Conservation (phyloP, 2,329 filamentous ascomycete genomes). For the Aspergillus japonicus region DNA sequence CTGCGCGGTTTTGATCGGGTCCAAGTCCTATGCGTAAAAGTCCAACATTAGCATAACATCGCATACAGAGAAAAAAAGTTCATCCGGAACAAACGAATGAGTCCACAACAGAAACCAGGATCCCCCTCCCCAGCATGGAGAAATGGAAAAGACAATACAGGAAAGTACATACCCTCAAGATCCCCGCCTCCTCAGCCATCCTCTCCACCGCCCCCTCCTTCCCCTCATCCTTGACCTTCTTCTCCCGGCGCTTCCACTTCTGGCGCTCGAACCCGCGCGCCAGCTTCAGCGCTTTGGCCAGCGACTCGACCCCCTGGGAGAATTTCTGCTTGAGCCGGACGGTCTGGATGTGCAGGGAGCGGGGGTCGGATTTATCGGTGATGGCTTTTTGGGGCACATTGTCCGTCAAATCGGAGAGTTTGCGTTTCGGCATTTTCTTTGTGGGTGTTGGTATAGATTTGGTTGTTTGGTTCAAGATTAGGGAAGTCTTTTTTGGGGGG, state of each 20-base stretch:
- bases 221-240: conserved; percentile 49
- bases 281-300: conserved; percentile 56
- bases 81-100: no score
- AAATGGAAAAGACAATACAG: no score
- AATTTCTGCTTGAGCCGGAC: conserved; percentile 48
- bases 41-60: conserved; percentile 6
- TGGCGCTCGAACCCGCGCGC: conserved; percentile 63
- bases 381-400: no score
- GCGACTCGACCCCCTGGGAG: conserved; percentile 49
- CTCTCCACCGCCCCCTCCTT: conserved; percentile 38
- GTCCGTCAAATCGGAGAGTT: conserved; percentile 34
- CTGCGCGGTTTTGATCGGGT: conserved; percentile 51
- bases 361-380: conserved; percentile 13
- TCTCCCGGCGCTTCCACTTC: conserved; percentile 60
- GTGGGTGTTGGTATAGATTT: no score
- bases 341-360: conserved; percentile 30
- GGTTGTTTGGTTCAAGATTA: not conserved
- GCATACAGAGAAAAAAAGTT: no score
- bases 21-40: conserved; percentile 44
- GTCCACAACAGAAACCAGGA: no score
- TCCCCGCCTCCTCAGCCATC: conserved; percentile 55
- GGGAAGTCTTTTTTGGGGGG: not conserved
- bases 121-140: no score
- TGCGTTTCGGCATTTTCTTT: conserved; percentile 41
- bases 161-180: conserved; percentile 51